Conservation (phyloP, 305 asterid species). For the Fraxinus greggii region DNA sequence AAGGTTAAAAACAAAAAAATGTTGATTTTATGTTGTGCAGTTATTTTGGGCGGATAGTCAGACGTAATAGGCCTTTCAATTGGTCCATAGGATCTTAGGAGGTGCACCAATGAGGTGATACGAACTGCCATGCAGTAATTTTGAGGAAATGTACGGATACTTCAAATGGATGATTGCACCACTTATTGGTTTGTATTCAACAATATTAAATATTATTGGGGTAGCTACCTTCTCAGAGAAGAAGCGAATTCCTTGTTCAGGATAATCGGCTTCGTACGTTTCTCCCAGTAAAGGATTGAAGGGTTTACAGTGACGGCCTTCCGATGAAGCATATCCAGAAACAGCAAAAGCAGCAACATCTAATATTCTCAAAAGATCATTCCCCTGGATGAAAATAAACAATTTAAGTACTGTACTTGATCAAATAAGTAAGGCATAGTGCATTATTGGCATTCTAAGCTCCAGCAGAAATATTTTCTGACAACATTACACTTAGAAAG, state of each 20-base stretch:
- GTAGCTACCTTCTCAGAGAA: conserved; percentile 78
- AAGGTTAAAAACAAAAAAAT: neutral
- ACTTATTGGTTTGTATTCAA: neutral
- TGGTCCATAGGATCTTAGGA: neutral
- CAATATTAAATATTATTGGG: neutral
- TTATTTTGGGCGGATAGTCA: neutral
- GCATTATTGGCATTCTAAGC: neutral
- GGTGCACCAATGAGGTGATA: neutral
- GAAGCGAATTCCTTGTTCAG: conserved; percentile 82
- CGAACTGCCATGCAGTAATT: neutral
- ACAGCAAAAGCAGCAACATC: conserved; percentile 94
- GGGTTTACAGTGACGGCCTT: conserved; percentile 90
- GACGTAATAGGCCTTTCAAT: conserved; percentile 21
- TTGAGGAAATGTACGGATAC: neutral
- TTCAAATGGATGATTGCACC: neutral
- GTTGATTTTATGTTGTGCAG: neutral
- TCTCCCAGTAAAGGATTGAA: conserved; percentile 96
- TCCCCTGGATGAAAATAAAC: conserved; percentile 53
- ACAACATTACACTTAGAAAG: neutral
- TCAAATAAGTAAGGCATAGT: neutral
- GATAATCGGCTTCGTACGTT: conserved; percentile 95
- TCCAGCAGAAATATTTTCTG: neutral
- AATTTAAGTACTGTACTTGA: neutral
- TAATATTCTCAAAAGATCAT: conserved; percentile 73
- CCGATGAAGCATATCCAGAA: conserved; percentile 97